Evolutionary conservation across 176 grass and related monocot genomes (phyloP), one percentile per base, ranked within the genome.

Genomic region (Echinochloa phyllopogon): DNA sequence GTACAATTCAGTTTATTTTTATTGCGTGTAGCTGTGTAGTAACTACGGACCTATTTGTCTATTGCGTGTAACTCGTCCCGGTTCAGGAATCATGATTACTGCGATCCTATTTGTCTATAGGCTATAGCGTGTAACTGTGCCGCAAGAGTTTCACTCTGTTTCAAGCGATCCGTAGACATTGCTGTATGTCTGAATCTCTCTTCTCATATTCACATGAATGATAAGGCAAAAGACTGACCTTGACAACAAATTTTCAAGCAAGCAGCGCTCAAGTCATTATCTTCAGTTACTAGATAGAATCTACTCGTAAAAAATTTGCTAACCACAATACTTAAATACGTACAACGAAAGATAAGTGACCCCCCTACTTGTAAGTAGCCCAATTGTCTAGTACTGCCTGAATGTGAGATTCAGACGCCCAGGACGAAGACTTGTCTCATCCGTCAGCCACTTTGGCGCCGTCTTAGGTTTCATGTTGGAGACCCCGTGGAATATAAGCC

Each of bases 391-490:
- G 62, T 84, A 50, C 50, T 90, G 84, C 77, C 91, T 90, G 42
- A 93, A 90, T 61, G 84, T 93, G 72, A 93, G 85, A 84, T 90
- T 90, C 55, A 93, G 72, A 4, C 88, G 87, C 44, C 91, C 91
- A n/a, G 88, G 88, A 56, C 72, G 81, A 82, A 93, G 84, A 23
- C 24, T 81, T 38, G 88, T 72, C 62, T 90, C 57, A 18, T 90
- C 76, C 0, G 51, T 82, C 55, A 93, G 61, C 36, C 45, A 83
- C 0, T 6, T 64, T 3, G 83, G 87, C 49, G 87, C 87, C 6
- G 75, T 89, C 29, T 80, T 89, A 1, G 53, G 38, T 58, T 24
- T 64, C 29, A 89, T 79, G 9, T 24, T 64, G 40, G 83, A 72
- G 42, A 92, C 84, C 10, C 90, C 84, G 18, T 92, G 90, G 71